These are phyloP conservation scores for Panicum virgatum DNA, from an alignment of 202 grass and related monocot genomes.

Conservation along the genomic window DNA sequence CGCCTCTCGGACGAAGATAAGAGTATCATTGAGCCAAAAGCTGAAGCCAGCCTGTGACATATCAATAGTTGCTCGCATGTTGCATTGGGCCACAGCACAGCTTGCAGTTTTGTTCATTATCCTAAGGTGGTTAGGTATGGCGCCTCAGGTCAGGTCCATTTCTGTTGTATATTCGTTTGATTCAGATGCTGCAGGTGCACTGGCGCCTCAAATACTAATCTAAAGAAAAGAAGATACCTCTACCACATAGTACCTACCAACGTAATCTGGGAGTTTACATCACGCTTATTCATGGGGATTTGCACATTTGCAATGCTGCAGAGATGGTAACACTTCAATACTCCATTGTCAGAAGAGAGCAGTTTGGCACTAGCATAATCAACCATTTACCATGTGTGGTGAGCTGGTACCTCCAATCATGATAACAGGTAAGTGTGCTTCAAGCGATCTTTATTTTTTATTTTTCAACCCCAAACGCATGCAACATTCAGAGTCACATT, in stretches of 20 bases:
- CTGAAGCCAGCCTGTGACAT: conserved; percentile 6
- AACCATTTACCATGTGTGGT: not conserved
- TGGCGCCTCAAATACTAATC: not conserved
- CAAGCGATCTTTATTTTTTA: conserved; percentile 13
- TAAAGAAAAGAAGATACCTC: not conserved
- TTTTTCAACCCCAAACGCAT: not conserved
- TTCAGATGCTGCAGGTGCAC: not conserved
- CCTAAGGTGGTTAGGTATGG: conserved; percentile 35
- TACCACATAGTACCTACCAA: not conserved
- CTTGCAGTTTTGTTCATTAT: conserved; percentile 41
- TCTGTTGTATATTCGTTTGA: conserved; percentile 4
- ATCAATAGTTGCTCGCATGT: conserved; percentile 42
- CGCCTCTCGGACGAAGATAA: not conserved
- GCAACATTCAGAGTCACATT: not conserved
- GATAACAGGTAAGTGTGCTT: too few relatives aligned
- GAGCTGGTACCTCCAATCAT: too few relatives aligned
- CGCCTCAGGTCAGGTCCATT: conserved; percentile 7
- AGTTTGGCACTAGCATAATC: not conserved
- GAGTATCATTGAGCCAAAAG: not conserved
- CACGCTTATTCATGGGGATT: not conserved
- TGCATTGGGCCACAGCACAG: conserved; percentile 45
- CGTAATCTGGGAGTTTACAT: not conserved
- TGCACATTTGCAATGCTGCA: conserved; percentile 12
- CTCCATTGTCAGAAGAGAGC: not conserved
- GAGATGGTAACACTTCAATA: not conserved